Base-by-base conservation (phyloP, 805 yeast genomes). In the Yarrowia alimentaria region DNA sequence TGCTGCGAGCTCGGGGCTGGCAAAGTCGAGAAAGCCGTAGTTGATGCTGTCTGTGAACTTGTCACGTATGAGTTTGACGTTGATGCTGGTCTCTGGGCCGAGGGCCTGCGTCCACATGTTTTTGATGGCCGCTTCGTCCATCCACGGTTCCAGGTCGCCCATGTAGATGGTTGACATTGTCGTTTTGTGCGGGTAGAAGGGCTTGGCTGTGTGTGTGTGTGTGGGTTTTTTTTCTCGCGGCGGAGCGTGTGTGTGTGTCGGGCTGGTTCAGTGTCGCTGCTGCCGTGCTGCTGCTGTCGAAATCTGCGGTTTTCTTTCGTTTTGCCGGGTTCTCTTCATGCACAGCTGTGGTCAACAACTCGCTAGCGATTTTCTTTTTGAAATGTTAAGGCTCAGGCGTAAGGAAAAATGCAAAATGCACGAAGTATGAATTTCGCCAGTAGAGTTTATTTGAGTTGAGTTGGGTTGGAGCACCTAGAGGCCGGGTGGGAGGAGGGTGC, bases 121-220 rank as follows among this genome's bases (percentile, higher is more conserved):
- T 42, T 72, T 73, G 49, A 90, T 75, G 10, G 76, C 69, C 30
- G 69, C 64, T 62, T 89, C 96, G 54, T 84, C 86, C 89, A 95
- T 85, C 63, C 77, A 71, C 8, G 85, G 85, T 58, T 88, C 96
- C 35, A 89, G 68, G 60, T 87, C 96, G 17, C 96, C 97, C 95
- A 89, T 90, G 69, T 69, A 66, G 25, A 66, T 34, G 25, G 51
- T 33, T 7, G 40, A 26, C 42, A 34, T 47, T 16, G 29, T 34
- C n/a, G 40, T 11, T 20, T 12, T 22, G 1, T 13, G 28, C 12
- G n/a, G 49, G 9, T 42, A 13, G 35, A 9, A 11, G 28, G 4
- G 10, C 30, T 16, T 21, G 35, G 13, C 9, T 19, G 33, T 10
- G 24, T 6, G n/a, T n/a, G n/a, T n/a, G n/a, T 14, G 21, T 32